Base-by-base conservation (phyloP, 257 asterid genomes). In the Forsythia viridissima region DNA sequence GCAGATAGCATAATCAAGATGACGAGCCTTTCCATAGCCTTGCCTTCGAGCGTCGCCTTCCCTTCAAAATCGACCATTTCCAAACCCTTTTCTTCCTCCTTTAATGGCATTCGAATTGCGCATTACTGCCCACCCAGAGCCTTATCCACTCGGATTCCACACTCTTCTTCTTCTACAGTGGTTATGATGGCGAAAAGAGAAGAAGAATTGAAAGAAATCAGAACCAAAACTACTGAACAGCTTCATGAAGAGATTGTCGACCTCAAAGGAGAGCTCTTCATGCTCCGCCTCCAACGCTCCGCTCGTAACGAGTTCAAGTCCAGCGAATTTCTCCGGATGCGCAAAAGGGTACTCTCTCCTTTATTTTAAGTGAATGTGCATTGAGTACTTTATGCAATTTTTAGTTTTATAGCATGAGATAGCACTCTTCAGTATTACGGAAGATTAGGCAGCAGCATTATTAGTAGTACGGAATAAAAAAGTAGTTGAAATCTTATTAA, bases 281-380 rank as follows among this genome's bases (percentile, higher is more conserved):
- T 96, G 99, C 97, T 96, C 71, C 98, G 98, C 71, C 96, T 95
- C 75, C 97, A 95, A 82, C 88, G 94, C 69, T 90, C 99, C 34
- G 98, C 97, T 41, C 86, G 97, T 73, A 96, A 89, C 55, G 99
- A 96, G 90, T 92, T 92, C 86, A 93, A 91, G 84, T 86, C 96
- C 48, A 93, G 99, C 86, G 99, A 95, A 70, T 95, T 96, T 71
- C 89, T 84, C 68, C 93, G 87, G 8, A 96, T 96, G 98, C 94
- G 94, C 74, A 96, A 96, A 86, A 86, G 78, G 93, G 98, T 96
- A 92, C 66, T 70, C 12, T 51, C 46, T 30, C 21, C n/a, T 48
- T 37, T 42, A 7, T 67, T 41, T 21, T 3, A 8, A 46, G 55
- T 8, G 37, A 61, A 61, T 21, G 18, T 30, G 70, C 1, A 24